These are phyloP conservation scores for Penicillium sp. DNA, from an alignment of 2,329 filamentous ascomycete species.

Conservation along the genomic window DNA sequence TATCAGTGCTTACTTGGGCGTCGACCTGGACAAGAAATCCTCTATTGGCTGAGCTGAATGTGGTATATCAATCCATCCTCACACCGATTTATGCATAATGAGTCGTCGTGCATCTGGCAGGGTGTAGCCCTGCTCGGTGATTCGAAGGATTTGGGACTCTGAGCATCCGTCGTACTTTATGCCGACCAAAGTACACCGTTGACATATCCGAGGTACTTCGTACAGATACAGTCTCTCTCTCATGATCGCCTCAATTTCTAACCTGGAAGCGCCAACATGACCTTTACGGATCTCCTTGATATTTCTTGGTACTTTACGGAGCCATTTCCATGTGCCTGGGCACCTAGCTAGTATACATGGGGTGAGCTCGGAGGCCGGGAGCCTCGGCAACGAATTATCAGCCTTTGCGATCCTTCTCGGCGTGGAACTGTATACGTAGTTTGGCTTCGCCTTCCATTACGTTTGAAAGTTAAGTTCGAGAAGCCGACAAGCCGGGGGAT, in stretches of 20 bases:
- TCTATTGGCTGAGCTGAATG: conserved; percentile 1
- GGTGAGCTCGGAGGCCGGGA: not conserved
- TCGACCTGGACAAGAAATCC: not conserved
- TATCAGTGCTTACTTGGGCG: not conserved
- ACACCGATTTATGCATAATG: conserved; percentile 12
- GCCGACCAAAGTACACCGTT: conserved; percentile 7
- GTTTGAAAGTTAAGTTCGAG: not conserved
- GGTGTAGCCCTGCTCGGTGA: conserved; percentile 1
- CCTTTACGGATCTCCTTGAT: not conserved
- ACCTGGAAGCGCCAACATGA: not conserved
- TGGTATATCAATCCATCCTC: conserved; percentile 7
- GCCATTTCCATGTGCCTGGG: not conserved
- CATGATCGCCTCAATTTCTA: not conserved
- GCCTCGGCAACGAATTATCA: not conserved
- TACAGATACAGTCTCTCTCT: not conserved
- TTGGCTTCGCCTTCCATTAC: not conserved
- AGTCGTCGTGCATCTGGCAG: conserved; percentile 2
- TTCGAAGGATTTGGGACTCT: not conserved
- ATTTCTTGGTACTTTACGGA: not conserved
- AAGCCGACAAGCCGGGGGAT: not conserved
- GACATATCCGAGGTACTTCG: not conserved
- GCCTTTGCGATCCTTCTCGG: not conserved
- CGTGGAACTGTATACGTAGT: not conserved
- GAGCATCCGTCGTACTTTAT: conserved; percentile 1
- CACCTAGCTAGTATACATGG: not conserved